These are phyloP conservation scores for Sporormia fimetaria DNA, from an alignment of 495 filamentous ascomycete species.

Conservation along the genomic window DNA sequence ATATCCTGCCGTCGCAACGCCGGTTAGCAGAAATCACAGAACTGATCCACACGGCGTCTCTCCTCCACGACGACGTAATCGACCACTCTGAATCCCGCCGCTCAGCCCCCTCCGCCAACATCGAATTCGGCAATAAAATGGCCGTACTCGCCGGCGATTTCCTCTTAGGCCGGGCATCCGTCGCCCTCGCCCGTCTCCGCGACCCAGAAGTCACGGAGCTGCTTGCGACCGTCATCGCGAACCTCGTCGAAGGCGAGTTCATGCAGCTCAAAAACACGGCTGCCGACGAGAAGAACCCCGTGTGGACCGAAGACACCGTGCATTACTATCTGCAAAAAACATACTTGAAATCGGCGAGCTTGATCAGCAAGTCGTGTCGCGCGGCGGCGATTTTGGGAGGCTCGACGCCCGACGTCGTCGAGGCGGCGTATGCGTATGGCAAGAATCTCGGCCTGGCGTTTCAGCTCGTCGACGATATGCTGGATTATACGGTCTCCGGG, in stretches of 20 bases:
- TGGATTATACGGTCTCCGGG: conserved; percentile 83
- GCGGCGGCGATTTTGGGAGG: conserved; percentile 79
- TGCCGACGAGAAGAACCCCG: conserved; percentile 66
- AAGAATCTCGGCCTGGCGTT: conserved; percentile 89
- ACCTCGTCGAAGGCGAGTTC: conserved; percentile 95
- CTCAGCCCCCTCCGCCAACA: conserved; percentile 75
- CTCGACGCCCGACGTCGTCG: conserved; percentile 63
- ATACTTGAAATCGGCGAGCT: conserved; percentile 87
- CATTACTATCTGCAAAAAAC: conserved; percentile 98
- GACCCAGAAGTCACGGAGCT: conserved; percentile 92
- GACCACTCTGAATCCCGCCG: conserved; percentile 78
- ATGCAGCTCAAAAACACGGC: conserved; percentile 98
- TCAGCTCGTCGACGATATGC: conserved; percentile 96
- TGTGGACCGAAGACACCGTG: conserved; percentile 76
- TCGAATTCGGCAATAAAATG: conserved; percentile 97
- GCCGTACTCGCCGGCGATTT: conserved; percentile 94
- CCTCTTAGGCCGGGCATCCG: conserved; percentile 81
- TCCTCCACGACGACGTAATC: conserved; percentile 96
- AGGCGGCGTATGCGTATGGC: conserved; percentile 84
- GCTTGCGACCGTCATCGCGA: conserved; percentile 90
- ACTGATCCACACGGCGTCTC: conserved; percentile 89
- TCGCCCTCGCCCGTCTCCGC: conserved; percentile 78
- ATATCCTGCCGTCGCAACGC: conserved; percentile 84
- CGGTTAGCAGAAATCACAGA: conserved; percentile 94
- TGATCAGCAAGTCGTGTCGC: conserved; percentile 92